Evolutionary conservation across 2,329 filamentous ascomycete species (phyloP).

Genomic region (Bipolaris bicolor): DNA sequence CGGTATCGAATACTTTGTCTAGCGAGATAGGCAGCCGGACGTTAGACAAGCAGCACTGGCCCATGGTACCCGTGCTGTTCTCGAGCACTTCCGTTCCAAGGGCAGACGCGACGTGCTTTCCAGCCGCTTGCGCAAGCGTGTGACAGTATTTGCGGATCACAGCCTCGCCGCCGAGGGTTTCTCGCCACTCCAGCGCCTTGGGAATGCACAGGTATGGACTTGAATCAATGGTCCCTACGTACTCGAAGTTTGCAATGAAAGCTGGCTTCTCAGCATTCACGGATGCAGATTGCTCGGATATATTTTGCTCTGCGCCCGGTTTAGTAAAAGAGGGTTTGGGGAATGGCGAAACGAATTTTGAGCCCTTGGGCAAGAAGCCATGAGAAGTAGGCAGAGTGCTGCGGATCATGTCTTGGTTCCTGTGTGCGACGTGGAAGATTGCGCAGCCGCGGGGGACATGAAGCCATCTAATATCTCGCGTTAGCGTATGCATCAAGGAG

Average conservation of each 20-base stretch:
- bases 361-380: slow-evolving; percentile 65
- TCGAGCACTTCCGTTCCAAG: slow-evolving; percentile 76
- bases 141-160: slow-evolving; percentile 69
- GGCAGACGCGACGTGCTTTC: slow-evolving; percentile 62
- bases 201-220: slow-evolving; percentile 74
- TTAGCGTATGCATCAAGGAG: neutral
- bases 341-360: slow-evolving; percentile 48
- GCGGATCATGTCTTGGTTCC: slow-evolving; percentile 77
- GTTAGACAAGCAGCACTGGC: slow-evolving; percentile 73
- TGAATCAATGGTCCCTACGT: slow-evolving; percentile 76
- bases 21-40: slow-evolving; percentile 71
- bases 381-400: slow-evolving; percentile 81
- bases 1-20: slow-evolving; percentile 32
- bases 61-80: slow-evolving; percentile 66
- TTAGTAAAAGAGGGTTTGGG: slow-evolving; percentile 28
- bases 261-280: slow-evolving; percentile 55
- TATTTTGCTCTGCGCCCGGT: slow-evolving; percentile 3
- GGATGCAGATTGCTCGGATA: slow-evolving; percentile 1
- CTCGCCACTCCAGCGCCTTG: slow-evolving; percentile 73
- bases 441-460: slow-evolving; percentile 80
- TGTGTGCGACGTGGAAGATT: slow-evolving; percentile 75
- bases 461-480: slow-evolving; percentile 67
- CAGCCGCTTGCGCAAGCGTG: slow-evolving; percentile 68
- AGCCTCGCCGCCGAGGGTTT: slow-evolving; percentile 74
- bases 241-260: slow-evolving; percentile 77